Base-by-base conservation (phyloP, 768 basidiomycete species). In the Candolleomyces eurysporus region DNA sequence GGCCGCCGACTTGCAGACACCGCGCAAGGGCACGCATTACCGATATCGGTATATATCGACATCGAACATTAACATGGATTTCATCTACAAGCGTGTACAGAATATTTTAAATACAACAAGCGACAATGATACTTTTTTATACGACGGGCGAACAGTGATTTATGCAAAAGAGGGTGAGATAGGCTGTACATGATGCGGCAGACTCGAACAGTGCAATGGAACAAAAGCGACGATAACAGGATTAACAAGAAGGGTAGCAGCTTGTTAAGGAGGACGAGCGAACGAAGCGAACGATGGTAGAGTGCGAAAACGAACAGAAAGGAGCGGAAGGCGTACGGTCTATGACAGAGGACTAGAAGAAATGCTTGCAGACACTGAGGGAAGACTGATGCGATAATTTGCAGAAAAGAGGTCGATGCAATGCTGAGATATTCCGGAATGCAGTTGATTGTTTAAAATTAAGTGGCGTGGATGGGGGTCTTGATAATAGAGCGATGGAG, bases 91-190 rank as follows among this genome's bases (percentile, higher is more conserved):
- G 45, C 14, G 19, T 17, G 45, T 17, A 46, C 45, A 46, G 45
- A 46, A 46, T 46, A 46, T 46, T 46, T 46, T 46, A 46, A 46
- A 45, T n/a, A 46, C 45, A 48, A 58, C 57, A 48, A 49, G 31
- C 42, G 46, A 26, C 11, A 6, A 43, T 10, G 31, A 17, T n/a
- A 39, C 53, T 55, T 55, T 55, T 55, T 40, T 13, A 39, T 13
- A 31, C 40, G 36, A 32, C 16, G 21, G 40, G 16, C 14, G 22
- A 32, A 57, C 30, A 16, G 19, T 43, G n/a, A 17, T 57, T 21
- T 61, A 61, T 50, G 49, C 61, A 61, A 61, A 61, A 56, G 61
- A 61, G 21, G 13, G 61, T 61, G 61, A 61, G 61, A 61, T 61
- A 61, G 61, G 42, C 46, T 61, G 61, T 61, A 57, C 61, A 57